Conservation (phyloP, 331 rosid species). For the Telfairia occidentalis region DNA sequence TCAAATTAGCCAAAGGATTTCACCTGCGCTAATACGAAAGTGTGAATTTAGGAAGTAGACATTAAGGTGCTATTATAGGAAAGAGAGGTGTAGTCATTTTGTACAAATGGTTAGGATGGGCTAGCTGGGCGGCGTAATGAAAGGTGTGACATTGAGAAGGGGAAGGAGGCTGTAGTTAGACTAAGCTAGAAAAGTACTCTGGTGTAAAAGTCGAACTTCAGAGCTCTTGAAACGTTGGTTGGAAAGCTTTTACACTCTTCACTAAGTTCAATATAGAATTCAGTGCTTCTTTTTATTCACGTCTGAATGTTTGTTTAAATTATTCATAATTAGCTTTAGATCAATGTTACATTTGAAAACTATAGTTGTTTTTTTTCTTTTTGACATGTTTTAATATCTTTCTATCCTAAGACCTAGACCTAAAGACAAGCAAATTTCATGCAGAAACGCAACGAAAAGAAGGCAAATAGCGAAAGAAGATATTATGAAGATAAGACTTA, state of each 20-base stretch:
- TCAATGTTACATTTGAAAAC: not conserved
- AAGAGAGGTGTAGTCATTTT: too few species aligned
- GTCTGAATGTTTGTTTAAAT: not conserved
- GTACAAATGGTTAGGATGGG: too few species aligned
- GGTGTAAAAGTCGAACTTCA: not conserved
- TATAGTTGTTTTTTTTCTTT: not conserved
- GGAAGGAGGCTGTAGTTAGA: not conserved
- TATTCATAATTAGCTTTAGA: not conserved
- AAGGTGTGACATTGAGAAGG: not conserved
- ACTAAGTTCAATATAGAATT: not conserved
- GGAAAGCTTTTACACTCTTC: not conserved
- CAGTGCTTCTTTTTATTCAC: not conserved
- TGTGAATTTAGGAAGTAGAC: not conserved
- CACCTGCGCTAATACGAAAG: not conserved
- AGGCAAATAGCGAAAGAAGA: slow-evolving; percentile 72
- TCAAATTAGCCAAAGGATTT: too few species aligned
- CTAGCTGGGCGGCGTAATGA: not conserved
- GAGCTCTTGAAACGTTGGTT: not conserved
- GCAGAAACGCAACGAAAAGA: slow-evolving; percentile 86
- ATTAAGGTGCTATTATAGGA: too few species aligned
- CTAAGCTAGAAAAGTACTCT: not conserved
- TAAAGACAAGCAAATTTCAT: not conserved
- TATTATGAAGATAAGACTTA: slow-evolving; percentile 58
- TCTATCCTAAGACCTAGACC: not conserved
- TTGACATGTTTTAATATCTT: not conserved